Evolutionary conservation across 352 stramenopile species (phyloP).

Genomic region (Thraustotheca clavata): DNA sequence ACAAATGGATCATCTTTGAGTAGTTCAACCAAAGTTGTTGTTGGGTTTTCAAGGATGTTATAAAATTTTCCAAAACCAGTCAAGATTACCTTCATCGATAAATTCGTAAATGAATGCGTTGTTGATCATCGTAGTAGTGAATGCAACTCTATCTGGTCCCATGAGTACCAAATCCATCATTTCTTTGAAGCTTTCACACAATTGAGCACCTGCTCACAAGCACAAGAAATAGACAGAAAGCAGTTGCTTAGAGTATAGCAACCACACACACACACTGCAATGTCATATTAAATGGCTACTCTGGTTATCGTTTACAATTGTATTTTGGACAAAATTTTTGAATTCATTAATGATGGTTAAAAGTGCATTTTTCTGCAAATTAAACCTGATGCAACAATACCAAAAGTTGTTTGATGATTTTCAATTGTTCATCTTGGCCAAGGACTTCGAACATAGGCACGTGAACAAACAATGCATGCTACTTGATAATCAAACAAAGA

Average conservation of each 20-base stretch:
- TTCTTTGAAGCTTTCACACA: neutral
- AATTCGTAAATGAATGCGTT: neutral
- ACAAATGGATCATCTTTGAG: slow-evolving; percentile 52
- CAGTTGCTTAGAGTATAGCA: no score
- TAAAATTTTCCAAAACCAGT: slow-evolving; percentile 82
- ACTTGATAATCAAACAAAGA: slow-evolving; percentile 23
- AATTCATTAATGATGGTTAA: no score
- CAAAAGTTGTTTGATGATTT: slow-evolving; percentile 32
- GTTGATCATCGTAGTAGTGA: neutral
- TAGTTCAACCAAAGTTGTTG: slow-evolving; percentile 45
- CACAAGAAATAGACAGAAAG: no score
- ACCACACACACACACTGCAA: no score
- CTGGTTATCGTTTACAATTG: no score
- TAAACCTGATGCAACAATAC: neutral
- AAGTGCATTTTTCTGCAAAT: no score
- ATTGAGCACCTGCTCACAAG: no score
- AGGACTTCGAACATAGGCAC: slow-evolving; percentile 57
- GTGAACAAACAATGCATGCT: slow-evolving; percentile 67
- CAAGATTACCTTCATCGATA: slow-evolving; percentile 24
- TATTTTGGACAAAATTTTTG: no score
- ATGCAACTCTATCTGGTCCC: slow-evolving; percentile 6
- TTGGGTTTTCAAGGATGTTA: slow-evolving; percentile 72
- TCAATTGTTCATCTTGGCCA: slow-evolving; percentile 47
- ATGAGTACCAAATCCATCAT: neutral
- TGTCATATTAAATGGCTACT: no score